phyloP scores from a whole-genome alignment of 1,284 basidiomycete species.

The Macrocystidia cucumis region DNA sequence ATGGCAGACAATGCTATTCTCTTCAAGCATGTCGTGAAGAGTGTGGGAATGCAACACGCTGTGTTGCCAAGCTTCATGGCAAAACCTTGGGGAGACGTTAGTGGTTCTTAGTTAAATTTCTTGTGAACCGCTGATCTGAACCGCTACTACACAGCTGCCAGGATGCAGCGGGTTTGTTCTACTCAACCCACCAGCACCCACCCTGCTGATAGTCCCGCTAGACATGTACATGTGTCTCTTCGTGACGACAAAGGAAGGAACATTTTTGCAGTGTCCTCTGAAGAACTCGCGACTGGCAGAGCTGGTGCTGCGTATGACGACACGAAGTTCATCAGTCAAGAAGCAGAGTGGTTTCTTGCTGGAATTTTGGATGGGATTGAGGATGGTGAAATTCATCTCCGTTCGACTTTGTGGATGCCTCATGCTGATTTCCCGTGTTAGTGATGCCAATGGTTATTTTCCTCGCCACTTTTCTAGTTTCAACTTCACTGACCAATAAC shows the following conservation, averaged over 20 bases:
- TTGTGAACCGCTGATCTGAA: not conserved
- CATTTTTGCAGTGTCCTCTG: constrained; percentile 65
- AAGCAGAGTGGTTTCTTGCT: constrained; percentile 90
- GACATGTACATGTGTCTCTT: constrained; percentile 90
- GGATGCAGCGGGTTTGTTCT: constrained; percentile 78
- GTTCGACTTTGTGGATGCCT: not conserved
- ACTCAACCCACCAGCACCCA: not conserved
- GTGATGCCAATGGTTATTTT: constrained; percentile 53
- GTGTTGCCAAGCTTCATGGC: constrained; percentile 98
- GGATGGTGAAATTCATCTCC: constrained; percentile 51
- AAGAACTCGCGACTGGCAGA: constrained; percentile 58
- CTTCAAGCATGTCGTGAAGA: constrained; percentile 92
- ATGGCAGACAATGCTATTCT: constrained; percentile 95
- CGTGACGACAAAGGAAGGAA: constrained; percentile 67
- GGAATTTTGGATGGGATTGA: constrained; percentile 85
- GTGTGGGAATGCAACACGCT: constrained; percentile 83
- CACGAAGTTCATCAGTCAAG: constrained; percentile 76
- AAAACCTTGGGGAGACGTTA: constrained; percentile 87
- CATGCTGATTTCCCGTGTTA: constrained; percentile 14
- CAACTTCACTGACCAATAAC: not conserved
- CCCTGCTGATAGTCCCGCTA: constrained; percentile 19
- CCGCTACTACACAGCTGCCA: constrained; percentile 50
- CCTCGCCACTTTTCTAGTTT: constrained; percentile 1
- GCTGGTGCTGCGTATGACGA: constrained; percentile 71
- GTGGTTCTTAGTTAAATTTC: constrained; percentile 18